Evolutionary conservation across 1,139 yeast species (phyloP), one percentile per base, ranked within the genome.

Genomic region (Candida freyschussii): DNA sequence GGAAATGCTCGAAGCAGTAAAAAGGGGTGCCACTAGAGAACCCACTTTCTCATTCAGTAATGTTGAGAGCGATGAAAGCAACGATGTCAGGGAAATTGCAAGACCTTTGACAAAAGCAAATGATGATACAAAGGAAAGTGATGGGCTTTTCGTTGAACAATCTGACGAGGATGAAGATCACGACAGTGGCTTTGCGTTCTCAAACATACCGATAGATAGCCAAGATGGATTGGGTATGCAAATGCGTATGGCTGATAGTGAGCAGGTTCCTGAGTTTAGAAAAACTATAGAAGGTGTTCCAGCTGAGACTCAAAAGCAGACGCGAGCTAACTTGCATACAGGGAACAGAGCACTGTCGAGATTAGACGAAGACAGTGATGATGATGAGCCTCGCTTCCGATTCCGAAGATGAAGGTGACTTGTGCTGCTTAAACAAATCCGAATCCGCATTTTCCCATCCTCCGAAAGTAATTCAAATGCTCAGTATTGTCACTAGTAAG

Each of bases 391-490:
- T 2, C 51, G 49, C 11, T 65, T 65, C 39, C 60, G 50, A 36
- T 62, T 64, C 25, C 55, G 57, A 31, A 48, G 58, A 22, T 41
- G 47, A 32, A 21, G 12, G 12, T 12, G 15, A n/a, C 7, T 7
- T 13, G 10, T 19, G 17, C 6, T 12, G 13, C 11, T 30, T 16
- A 15, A 15, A 13, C 17, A 24, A 22, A 37, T 10, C 45, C 44
- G 21, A 66, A 47, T 2, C 74, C 73, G 49, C 78, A 72, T 23
- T 59, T 46, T 0, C 77, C 77, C 58, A 72, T 51, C 20, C 53
- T 55, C 36, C 75, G 57, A 45, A 72, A 71, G 45, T 72, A 72
- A 9, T 69, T 65, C 33, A 65, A 60, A 48, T 72, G 78, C 25
- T 52, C 48, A 7, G 59, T 60, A 26, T 58, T 62, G 37, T 62